Evolutionary conservation across 768 basidiomycete genomes (phyloP).

Genomic region (Phylloporus rhodoxanthus): DNA sequence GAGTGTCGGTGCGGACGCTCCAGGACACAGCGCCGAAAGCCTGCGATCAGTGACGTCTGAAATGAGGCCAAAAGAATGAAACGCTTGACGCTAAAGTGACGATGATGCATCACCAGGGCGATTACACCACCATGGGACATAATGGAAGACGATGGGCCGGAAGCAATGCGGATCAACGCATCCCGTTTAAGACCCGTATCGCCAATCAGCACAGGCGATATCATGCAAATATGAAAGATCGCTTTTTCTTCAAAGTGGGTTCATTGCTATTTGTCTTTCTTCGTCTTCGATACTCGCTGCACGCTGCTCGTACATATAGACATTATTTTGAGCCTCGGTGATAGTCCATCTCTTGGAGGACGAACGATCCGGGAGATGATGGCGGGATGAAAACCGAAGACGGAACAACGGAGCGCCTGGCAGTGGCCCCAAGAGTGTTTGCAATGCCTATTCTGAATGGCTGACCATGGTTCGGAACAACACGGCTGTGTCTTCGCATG

Average conservation of each 20-base stretch:
- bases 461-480: background rate
- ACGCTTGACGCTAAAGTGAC: no score
- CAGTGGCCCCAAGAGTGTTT: background rate
- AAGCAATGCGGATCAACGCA: no score
- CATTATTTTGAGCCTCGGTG: no score
- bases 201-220: no score
- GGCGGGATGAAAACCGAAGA: background rate
- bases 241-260: background rate
- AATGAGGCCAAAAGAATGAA: background rate
- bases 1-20: background rate
- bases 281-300: no score
- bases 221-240: no score
- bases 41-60: background rate
- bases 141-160: background rate
- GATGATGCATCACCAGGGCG: background rate
- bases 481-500: background rate
- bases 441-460: background rate
- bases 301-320: no score
- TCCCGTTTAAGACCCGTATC: no score
- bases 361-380: no score
- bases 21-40: background rate
- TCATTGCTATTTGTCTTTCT: no score
- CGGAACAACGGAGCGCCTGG: background rate
- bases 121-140: no score
- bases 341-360: no score